phyloP scores from a whole-genome alignment of 306 rosid species.

The Dalbergia oliveri region DNA sequence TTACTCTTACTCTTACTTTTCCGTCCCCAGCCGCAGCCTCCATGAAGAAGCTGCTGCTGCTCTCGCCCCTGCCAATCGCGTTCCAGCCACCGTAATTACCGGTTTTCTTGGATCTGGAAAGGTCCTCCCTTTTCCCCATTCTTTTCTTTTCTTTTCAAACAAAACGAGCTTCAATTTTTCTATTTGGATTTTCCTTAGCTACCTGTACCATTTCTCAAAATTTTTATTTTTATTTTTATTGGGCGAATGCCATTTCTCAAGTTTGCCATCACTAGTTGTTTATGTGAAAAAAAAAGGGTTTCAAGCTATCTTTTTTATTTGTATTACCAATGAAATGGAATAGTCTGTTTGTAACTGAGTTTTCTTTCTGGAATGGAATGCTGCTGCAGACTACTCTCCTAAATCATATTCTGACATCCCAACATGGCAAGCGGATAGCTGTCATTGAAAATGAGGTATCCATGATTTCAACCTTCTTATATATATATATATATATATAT shows the following conservation, averaged over 20 bases:
- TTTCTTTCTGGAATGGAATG: slow-evolving; percentile 13
- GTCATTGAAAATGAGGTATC: slow-evolving; percentile 93
- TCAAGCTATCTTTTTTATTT: neutral
- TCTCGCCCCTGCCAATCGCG: slow-evolving; percentile 64
- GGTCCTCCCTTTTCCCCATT: slow-evolving; percentile 44
- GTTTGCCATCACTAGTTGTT: neutral
- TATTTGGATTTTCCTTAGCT: neutral
- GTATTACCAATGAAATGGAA: neutral
- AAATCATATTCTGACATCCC: slow-evolving; percentile 87
- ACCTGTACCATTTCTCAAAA: neutral
- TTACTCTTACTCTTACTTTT: neutral
- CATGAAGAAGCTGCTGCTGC: slow-evolving; percentile 45
- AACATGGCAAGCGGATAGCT: slow-evolving; percentile 93
- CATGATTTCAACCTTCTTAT: neutral
- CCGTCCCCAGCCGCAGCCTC: slow-evolving; percentile 45
- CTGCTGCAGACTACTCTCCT: slow-evolving; percentile 78
- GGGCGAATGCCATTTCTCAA: neutral
- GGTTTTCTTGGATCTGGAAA: slow-evolving; percentile 98
- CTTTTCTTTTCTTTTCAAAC: neutral
- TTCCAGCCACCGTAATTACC: slow-evolving; percentile 85
- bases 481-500: too few relatives aligned
- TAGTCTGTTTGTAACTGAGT: neutral
- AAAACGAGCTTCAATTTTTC: neutral
- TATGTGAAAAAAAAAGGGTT: too few relatives aligned
- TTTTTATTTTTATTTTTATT: too few relatives aligned